These are phyloP conservation scores for Flaveria trinervia DNA, from an alignment of 129 eudicot genomes.

Conservation along the genomic window DNA sequence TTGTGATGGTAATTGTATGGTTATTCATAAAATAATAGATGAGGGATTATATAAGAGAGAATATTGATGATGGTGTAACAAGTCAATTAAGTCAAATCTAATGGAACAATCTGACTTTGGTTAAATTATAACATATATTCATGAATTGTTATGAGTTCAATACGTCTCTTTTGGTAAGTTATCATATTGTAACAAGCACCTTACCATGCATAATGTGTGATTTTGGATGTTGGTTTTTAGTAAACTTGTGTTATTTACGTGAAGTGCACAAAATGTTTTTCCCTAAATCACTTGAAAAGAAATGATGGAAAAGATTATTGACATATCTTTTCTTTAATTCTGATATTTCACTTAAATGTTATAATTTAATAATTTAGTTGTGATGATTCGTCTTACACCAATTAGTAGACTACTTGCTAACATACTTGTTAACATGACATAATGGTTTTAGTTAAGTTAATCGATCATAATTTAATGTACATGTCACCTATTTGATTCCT, in stretches of 20 bases:
- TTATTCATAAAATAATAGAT: conserved; percentile 22
- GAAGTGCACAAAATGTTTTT: conserved; percentile 1
- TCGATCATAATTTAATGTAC: too few species aligned
- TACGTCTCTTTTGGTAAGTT: conserved; percentile 30
- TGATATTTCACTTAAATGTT: background rate
- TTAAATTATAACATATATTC: conserved; percentile 9
- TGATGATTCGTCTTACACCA: background rate
- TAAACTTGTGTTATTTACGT: conserved; percentile 13
- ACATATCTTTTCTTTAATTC: background rate
- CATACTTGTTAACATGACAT: background rate
- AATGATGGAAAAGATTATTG: conserved; percentile 12
- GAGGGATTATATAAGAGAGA: conserved; percentile 22
- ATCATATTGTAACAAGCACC: conserved; percentile 38
- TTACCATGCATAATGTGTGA: conserved; percentile 32
- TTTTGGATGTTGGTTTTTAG: conserved; percentile 20
- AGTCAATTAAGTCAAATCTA: background rate
- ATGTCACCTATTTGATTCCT: too few species aligned
- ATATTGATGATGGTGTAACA: background rate
- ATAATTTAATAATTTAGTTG: background rate
- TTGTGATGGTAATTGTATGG: conserved; percentile 18
- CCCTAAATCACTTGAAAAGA: conserved; percentile 12
- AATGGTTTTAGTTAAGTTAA: background rate
- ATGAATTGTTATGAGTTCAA: conserved; percentile 22
- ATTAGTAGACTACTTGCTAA: background rate
- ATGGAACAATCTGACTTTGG: conserved; percentile 5